phyloP scores from a whole-genome alignment of 2,329 filamentous ascomycete genomes.

The Pseudomassariella vexata region DNA sequence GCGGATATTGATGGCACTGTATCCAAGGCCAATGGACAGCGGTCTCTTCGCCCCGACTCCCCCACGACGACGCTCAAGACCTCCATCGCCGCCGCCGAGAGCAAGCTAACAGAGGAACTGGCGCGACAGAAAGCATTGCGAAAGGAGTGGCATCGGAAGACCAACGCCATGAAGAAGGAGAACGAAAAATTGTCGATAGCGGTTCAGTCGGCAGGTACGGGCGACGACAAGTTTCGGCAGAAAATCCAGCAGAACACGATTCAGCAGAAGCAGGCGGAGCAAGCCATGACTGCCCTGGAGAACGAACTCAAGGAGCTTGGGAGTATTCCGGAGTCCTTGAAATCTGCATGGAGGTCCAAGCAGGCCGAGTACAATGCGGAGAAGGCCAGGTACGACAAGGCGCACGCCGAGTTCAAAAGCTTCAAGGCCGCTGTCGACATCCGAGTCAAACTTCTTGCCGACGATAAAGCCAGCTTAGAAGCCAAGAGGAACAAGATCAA shows the following conservation, averaged over 20 bases:
- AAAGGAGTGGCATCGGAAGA: conserved; percentile 68
- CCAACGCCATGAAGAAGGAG: conserved; percentile 65
- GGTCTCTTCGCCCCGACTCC: conserved; percentile 66
- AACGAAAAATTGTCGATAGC: conserved; percentile 63
- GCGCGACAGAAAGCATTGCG: conserved; percentile 63
- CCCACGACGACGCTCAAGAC: conserved; percentile 72
- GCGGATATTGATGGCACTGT: conserved; percentile 29
- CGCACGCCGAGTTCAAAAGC: conserved; percentile 46
- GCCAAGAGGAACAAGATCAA: conserved; percentile 69
- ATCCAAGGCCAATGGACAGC: conserved; percentile 39
- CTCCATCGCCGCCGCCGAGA: conserved; percentile 67
- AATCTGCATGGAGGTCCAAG: conserved; percentile 48
- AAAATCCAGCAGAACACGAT: conserved; percentile 71
- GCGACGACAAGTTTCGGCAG: conserved; percentile 70
- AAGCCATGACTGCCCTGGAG: conserved; percentile 48
- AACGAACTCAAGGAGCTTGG: conserved; percentile 60
- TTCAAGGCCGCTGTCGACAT: conserved; percentile 58
- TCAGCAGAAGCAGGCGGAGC: conserved; percentile 61
- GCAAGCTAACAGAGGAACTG: conserved; percentile 64
- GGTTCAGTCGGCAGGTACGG: conserved; percentile 63
- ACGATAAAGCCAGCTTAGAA: conserved; percentile 57
- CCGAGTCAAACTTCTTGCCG: conserved; percentile 56
- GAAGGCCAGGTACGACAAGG: conserved; percentile 55
- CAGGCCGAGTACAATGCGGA: conserved; percentile 49
- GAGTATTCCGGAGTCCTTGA: conserved; percentile 56